Evolutionary conservation across 192 early-diverging fungal genomes (phyloP), one percentile per base, ranked within the genome.

Genomic region (Rhizophagus clarus): DNA sequence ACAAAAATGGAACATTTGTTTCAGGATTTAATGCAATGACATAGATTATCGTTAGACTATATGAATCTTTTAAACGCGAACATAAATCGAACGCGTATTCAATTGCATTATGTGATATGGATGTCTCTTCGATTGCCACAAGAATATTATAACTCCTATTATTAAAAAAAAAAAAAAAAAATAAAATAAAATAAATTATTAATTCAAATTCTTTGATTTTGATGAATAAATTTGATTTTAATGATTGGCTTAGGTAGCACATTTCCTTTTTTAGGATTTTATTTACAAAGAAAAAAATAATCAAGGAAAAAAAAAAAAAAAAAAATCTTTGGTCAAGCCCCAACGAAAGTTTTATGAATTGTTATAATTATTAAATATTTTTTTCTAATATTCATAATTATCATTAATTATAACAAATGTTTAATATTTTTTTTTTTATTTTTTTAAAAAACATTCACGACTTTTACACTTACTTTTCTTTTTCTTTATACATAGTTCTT

Each of bases 21-120:
- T 71, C 68, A 60, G 64, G 67, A 61, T 79, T 79, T 22, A 79
- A 37, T 17, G 77, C 77, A 26, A 79, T 47, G 31, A 79, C 24
- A 34, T 79, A 79, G 12, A 70, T 61, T n/a, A 79, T 61, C 17
- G 12, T 22, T 32, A 79, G 51, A 24, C 28, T 49, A 70, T 70
- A 79, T 60, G 77, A n/a, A 6, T 12, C 32, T 20, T 49, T 60
- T 26, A 79, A 61, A 37, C 31, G 31, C 34, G 77, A 79, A 61
- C 77, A 79, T 22, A 79, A 26, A 79, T 79, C 77, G 34, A 79
- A 79, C 34, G 66, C 77, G 24, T 70, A 70, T 11, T 70, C 28
- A 49, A 79, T 71, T 32, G 77, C 77, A 29, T 79, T 79, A 28
- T 20, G 40, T 34, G 77, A 79, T 20, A 70, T 56, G 1, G 64